Evolutionary conservation across 148 eudicot genomes (phyloP).

Genomic region (Camellia sinensis): DNA sequence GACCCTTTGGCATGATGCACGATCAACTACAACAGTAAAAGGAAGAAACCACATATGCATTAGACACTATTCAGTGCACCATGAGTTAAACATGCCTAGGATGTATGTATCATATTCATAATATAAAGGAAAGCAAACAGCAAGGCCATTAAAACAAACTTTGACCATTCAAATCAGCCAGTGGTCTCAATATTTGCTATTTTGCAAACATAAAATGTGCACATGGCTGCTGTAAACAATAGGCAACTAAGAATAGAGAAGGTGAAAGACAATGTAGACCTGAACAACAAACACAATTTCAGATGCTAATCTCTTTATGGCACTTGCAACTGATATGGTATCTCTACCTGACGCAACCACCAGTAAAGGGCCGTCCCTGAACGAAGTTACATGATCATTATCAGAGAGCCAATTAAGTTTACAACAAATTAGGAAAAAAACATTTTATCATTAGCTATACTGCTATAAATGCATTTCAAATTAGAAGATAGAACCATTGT

Average conservation of each 20-base stretch:
- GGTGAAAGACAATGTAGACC: slow-evolving; percentile 34
- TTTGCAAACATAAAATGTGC: neutral
- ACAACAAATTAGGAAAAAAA: neutral
- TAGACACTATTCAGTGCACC: neutral
- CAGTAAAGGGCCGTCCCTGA: slow-evolving; percentile 93
- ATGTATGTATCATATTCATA: neutral
- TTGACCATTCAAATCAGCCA: neutral
- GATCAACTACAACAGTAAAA: neutral
- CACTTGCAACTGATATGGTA: slow-evolving; percentile 82
- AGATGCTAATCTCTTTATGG: slow-evolving; percentile 78
- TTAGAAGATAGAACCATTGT: neutral
- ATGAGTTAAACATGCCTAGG: neutral
- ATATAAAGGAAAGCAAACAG: neutral
- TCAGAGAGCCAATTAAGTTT: neutral
- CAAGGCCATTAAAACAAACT: neutral
- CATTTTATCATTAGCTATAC: neutral
- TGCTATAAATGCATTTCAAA: neutral
- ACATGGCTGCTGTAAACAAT: neutral
- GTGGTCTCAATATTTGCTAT: neutral
- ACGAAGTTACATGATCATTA: neutral
- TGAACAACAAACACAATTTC: slow-evolving; percentile 92
- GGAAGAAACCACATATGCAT: neutral
- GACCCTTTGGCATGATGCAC: neutral
- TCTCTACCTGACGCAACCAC: slow-evolving; percentile 98
- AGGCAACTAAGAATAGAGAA: neutral